Percentiles rank a stretch among this genome's conserved stretches.
phyloP scores from a whole-genome alignment of 1,139 yeast genomes.

The Entelexis sorbosivorans region DNA sequence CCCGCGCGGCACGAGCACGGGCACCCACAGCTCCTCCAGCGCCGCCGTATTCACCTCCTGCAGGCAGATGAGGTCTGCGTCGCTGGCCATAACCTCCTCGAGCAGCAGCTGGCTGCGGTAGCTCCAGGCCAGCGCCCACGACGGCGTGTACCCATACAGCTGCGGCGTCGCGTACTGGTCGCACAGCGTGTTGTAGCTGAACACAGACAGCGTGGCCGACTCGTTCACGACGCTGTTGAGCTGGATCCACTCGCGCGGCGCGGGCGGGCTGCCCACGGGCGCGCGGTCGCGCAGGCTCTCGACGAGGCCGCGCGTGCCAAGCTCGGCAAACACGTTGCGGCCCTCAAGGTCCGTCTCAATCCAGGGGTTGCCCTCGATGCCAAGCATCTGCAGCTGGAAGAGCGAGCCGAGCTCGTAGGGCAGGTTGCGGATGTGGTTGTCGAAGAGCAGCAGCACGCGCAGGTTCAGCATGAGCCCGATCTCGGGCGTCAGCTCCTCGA shows the following conservation, averaged over 20 bases:
- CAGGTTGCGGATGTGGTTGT: conserved; percentile 61
- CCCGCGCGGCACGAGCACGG: conserved; percentile 59
- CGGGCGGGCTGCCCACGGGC: conserved; percentile 53
- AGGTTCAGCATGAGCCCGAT: conserved; percentile 73
- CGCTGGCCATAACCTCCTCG: conserved; percentile 54
- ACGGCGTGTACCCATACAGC: conserved; percentile 87
- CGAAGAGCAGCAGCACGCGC: conserved; percentile 75
- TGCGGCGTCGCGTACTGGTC: conserved; percentile 91
- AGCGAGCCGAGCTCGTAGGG: conserved; percentile 83
- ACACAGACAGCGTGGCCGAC: conserved; percentile 48
- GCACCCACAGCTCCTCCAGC: conserved; percentile 77
- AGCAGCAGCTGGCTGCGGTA: conserved; percentile 67
- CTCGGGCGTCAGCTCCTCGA: conserved; percentile 64
- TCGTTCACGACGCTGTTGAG: conserved; percentile 29
- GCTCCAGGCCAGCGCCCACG: conserved; percentile 97
- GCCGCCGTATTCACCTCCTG: conserved; percentile 92
- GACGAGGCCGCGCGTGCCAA: conserved; percentile 77
- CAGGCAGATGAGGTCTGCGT: conserved; percentile 73
- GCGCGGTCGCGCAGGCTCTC: conserved; percentile 72
- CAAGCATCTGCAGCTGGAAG: conserved; percentile 74
- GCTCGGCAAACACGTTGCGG: conserved; percentile 60
- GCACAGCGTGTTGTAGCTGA: conserved; percentile 85
- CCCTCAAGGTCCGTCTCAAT: conserved; percentile 42
- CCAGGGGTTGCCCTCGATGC: conserved; percentile 81
- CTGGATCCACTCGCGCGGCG: conserved; percentile 72